Base-by-base conservation (phyloP, 2,329 filamentous ascomycete species). In the Alternaria arbusti region DNA sequence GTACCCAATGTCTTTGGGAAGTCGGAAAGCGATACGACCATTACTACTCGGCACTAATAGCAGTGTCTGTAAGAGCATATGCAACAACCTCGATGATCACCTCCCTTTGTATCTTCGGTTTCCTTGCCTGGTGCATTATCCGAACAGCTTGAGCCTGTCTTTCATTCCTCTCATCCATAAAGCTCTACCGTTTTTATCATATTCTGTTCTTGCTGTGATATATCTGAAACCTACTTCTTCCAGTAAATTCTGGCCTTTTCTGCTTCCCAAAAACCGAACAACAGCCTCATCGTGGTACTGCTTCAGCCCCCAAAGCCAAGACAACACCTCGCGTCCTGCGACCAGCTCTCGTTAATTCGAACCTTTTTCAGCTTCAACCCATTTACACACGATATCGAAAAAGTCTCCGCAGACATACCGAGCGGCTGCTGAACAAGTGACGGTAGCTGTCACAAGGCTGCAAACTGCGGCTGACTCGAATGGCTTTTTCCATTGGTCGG, bases 401-500 rank as follows among this genome's bases (percentile, higher is more conserved):
- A 52, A 20, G 15, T 13, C 28, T n/a, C 28, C 49, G 49, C 22
- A 23, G 23, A 52, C 20, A 52, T 10, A n/a, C 49, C 49, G 20
- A 54, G 56, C 52, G 47, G 50, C 40, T 40, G 36, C 36, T 26
- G 17, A 45, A 22, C 61, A 30, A 63, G 54, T 60, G 10, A 55
- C 44, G 30, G 36, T n/a, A 9, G 22, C 5, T 25, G 49, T 9
- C 5, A 36, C 49, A 52, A 52, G 49, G 49, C 28, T 26, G 44
- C 3, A 25, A 28, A 46, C 26, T 40, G 50, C 50, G 40, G 57
- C 57, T 55, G 50, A 47, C 17, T 30, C 26, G 10, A 17, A 51
- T 60, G 57, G 57, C 50, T 26, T 30, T 55, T 60, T 60, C 20
- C 17, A n/a, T 55, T 55, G 49, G 57, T 17, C 26, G 30, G 52